These are phyloP conservation scores for Metarhizium sp. DNA, from an alignment of 2,329 filamentous ascomycete genomes.

Conservation along the genomic window DNA sequence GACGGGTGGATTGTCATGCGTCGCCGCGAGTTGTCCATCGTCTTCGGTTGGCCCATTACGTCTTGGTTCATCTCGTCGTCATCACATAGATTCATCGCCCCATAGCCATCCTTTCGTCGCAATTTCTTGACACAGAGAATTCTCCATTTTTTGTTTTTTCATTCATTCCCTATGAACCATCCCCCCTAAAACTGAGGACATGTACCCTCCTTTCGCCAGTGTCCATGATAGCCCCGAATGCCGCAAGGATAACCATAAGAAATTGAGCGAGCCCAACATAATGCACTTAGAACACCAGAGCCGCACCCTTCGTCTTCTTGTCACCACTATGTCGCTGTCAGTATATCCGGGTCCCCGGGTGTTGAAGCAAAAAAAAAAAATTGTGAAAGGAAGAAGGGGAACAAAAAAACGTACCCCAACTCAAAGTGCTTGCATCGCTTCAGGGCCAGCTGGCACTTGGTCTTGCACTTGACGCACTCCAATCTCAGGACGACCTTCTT, in stretches of 20 bases:
- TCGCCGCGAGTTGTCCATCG: too few relatives aligned
- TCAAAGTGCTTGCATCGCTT: slow-evolving; percentile 99
- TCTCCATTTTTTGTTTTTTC: slow-evolving; percentile 13
- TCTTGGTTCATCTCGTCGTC: too few relatives aligned
- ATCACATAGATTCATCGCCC: not conserved
- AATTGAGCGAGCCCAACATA: slow-evolving; percentile 32
- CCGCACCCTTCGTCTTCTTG: slow-evolving; percentile 99
- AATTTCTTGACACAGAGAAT: slow-evolving; percentile 9
- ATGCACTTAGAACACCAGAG: slow-evolving; percentile 92
- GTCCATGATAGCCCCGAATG: slow-evolving; percentile 36
- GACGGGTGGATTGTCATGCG: too few relatives aligned
- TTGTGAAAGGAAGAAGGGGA: too few relatives aligned
- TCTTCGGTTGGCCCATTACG: too few relatives aligned
- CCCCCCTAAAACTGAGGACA: slow-evolving; percentile 30
- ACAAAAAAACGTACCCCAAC: slow-evolving; percentile 65
- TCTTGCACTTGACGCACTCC: slow-evolving; percentile 97
- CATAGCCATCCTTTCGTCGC: not conserved
- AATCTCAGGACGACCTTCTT: slow-evolving; percentile 99
- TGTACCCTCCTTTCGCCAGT: slow-evolving; percentile 38
- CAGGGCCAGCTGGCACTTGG: slow-evolving; percentile 92
- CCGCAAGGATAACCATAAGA: slow-evolving; percentile 34
- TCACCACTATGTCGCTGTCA: slow-evolving; percentile 65
- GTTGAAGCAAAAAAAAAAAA: not conserved
- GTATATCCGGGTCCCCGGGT: not conserved
- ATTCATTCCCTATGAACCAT: slow-evolving; percentile 36